phyloP scores from a whole-genome alignment of 129 eudicot species.

The Dittrichia graveolens region DNA sequence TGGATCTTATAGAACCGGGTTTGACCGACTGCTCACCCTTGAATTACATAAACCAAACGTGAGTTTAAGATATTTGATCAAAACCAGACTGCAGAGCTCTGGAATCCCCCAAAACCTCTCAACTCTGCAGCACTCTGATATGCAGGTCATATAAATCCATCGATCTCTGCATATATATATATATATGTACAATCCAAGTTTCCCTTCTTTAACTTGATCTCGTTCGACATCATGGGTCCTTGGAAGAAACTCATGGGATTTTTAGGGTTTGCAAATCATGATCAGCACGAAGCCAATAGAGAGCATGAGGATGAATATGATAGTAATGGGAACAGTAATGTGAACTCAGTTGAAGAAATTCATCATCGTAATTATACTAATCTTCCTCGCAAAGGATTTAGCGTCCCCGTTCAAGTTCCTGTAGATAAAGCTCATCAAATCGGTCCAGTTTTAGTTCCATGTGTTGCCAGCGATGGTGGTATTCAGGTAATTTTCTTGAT shows the following conservation, averaged over 20 bases:
- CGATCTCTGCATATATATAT: neutral
- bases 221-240: slow-evolving; percentile 50
- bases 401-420: slow-evolving; percentile 70
- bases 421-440: slow-evolving; percentile 48
- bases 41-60: too few species aligned
- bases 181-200: neutral
- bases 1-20: too few species aligned
- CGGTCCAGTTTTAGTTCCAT: slow-evolving; percentile 62
- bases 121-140: neutral
- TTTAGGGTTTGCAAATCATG: slow-evolving; percentile 52
- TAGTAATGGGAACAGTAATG: neutral
- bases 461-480: slow-evolving; percentile 72
- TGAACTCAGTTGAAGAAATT: slow-evolving; percentile 24
- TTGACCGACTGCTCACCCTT: too few species aligned
- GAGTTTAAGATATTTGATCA: too few species aligned
- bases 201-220: neutral
- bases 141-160: slow-evolving; percentile 12
- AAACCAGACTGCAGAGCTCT: too few species aligned
- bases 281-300: slow-evolving; percentile 28
- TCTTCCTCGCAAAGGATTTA: slow-evolving; percentile 70
- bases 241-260: slow-evolving; percentile 50
- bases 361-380: slow-evolving; percentile 17
- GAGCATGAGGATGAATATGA: slow-evolving; percentile 10
- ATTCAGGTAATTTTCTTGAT: slow-evolving; percentile 56
- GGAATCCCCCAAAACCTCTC: slow-evolving; percentile 11